These are phyloP conservation scores for Tephrocybe sp. DNA, from an alignment of 768 basidiomycete species.

Conservation along the genomic window DNA sequence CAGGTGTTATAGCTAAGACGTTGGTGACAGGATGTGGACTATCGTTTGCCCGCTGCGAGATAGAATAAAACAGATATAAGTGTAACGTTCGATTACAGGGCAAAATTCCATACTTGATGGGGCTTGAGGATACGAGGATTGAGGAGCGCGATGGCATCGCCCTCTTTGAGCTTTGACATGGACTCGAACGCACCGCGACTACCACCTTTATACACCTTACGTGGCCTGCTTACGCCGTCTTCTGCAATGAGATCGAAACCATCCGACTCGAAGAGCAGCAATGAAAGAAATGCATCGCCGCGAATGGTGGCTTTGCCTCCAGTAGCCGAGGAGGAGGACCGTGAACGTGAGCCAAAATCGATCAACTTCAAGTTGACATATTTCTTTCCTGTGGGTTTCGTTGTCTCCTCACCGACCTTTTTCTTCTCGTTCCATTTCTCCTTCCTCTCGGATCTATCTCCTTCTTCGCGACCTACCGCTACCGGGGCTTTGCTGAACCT, in stretches of 20 bases:
- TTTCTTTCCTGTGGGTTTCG: conserved; percentile 62
- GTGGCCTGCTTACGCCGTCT: conserved; percentile 49
- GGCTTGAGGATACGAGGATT: conserved; percentile 89
- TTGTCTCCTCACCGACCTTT: conserved; percentile 30
- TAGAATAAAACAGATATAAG: not conserved
- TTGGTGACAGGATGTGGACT: conserved; percentile 78
- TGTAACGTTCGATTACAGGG: not conserved
- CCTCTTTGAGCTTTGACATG: conserved; percentile 82
- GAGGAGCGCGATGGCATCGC: conserved; percentile 86
- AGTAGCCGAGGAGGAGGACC: conserved; percentile 50
- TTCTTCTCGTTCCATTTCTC: conserved; percentile 35
- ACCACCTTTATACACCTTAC: conserved; percentile 82
- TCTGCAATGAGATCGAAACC: conserved; percentile 53
- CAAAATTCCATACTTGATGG: conserved; percentile 58
- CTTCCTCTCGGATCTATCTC: conserved; percentile 31
- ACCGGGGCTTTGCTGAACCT: conserved; percentile 72
- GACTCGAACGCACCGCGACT: conserved; percentile 91
- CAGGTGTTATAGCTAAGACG: conserved; percentile 85
- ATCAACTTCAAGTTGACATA: conserved; percentile 86
- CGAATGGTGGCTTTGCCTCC: conserved; percentile 59
- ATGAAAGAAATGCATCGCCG: conserved; percentile 81
- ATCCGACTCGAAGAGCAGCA: conserved; percentile 91
- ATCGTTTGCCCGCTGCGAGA: conserved; percentile 44
- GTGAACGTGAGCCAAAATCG: conserved; percentile 73
- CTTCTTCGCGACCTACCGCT: conserved; percentile 47